Percentiles rank a stretch among this genome's conserved stretches.
These are phyloP conservation scores for Mycena crocata DNA, from an alignment of 768 basidiomycete species.

Conservation along the genomic window DNA sequence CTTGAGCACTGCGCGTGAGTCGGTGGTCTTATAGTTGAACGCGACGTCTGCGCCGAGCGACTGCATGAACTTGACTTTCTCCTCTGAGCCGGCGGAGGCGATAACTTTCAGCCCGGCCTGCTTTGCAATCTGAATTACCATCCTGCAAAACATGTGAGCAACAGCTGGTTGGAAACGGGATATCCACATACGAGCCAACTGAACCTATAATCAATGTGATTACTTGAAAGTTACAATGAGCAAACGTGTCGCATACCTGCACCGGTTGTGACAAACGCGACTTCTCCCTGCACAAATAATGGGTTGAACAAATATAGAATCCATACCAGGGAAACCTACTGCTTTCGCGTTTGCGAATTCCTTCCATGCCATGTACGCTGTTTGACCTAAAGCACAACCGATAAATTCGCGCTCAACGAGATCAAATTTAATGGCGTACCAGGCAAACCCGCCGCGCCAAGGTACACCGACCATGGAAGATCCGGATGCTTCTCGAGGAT, in stretches of 20 bases:
- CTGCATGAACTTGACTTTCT: conserved; percentile 74
- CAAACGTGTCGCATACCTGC: not conserved
- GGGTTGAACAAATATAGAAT: not conserved
- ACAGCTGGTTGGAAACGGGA: not conserved
- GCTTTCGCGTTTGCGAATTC: conserved; percentile 32
- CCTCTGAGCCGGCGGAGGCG: conserved; percentile 75
- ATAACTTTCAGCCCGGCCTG: conserved; percentile 70
- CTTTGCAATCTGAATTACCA: conserved; percentile 66
- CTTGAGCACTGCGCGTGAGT: conserved; percentile 61
- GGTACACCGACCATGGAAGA: conserved; percentile 40
- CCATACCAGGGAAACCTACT: conserved; percentile 1
- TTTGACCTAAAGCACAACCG: conserved; percentile 32
- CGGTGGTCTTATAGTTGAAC: conserved; percentile 78
- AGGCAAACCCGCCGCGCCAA: conserved; percentile 68
- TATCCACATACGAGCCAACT: conserved; percentile 66
- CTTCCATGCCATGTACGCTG: conserved; percentile 41
- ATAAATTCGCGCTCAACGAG: too few relatives aligned
- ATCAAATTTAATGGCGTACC: conserved; percentile 36
- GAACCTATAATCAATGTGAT: conserved; percentile 46
- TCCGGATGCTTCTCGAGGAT: not conserved
- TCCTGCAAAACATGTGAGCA: conserved; percentile 34
- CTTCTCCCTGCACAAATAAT: not conserved
- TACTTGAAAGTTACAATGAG: not conserved
- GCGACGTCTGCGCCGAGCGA: too few relatives aligned
- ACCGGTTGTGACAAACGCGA: conserved; percentile 11